Conservation (phyloP, 306 rosid genomes). For the Vigna nakashimae region DNA sequence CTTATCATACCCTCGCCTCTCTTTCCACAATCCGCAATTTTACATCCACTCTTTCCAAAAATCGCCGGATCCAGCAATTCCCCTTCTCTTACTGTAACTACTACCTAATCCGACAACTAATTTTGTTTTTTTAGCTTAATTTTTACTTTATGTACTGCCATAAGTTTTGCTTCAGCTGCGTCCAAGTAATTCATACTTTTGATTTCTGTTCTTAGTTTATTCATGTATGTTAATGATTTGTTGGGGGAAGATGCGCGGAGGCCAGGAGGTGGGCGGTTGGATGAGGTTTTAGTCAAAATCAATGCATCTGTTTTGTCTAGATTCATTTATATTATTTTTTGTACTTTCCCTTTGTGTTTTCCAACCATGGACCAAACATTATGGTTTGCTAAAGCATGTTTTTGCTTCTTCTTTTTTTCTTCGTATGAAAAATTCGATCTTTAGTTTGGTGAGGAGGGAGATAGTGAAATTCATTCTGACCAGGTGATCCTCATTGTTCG, state of each 20-base stretch:
- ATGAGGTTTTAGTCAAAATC: constrained; percentile 38
- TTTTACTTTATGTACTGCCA: not conserved
- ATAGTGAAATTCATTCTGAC: constrained; percentile 24
- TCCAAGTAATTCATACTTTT: not conserved
- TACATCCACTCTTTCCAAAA: constrained; percentile 22
- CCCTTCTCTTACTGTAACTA: constrained; percentile 48
- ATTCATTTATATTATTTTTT: constrained; percentile 31
- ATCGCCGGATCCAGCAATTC: constrained; percentile 39
- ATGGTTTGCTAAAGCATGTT: not conserved
- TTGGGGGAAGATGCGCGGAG: not conserved
- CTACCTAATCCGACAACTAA: not conserved
- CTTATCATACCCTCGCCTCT: not conserved
- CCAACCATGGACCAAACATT: not conserved
- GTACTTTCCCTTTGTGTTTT: constrained; percentile 16
- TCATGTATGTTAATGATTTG: constrained; percentile 7
- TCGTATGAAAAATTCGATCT: not conserved
- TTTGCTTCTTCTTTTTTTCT: not conserved
- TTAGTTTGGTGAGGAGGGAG: constrained; percentile 6
- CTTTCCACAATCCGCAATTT: not conserved
- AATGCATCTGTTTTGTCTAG: constrained; percentile 34
- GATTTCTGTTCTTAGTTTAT: not conserved
- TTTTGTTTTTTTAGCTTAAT: not conserved
- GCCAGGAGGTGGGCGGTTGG: not conserved
- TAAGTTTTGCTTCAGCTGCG: not conserved
- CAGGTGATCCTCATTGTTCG: constrained; percentile 8